These are phyloP conservation scores for Monosporascus ibericus DNA, from an alignment of 2,329 filamentous ascomycete genomes.

Conservation along the genomic window DNA sequence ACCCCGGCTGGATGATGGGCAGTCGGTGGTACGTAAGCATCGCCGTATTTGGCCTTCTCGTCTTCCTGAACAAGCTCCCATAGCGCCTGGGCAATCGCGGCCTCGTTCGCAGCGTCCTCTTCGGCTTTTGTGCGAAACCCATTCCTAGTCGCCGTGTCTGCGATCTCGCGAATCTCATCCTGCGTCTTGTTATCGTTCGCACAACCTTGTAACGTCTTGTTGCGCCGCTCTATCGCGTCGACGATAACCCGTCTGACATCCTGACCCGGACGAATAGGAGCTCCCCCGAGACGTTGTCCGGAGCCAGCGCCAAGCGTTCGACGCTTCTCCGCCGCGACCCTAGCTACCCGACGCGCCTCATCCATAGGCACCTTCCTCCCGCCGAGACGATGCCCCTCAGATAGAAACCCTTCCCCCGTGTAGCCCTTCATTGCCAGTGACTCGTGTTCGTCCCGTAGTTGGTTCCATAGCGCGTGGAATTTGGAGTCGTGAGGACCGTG, in stretches of 20 bases:
- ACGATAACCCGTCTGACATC: constrained; percentile 69
- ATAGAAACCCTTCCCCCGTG: constrained; percentile 83
- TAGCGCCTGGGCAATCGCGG: constrained; percentile 77
- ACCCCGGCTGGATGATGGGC: constrained; percentile 45
- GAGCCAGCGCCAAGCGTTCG: constrained; percentile 51
- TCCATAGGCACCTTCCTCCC: constrained; percentile 58
- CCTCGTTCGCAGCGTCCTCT: constrained; percentile 83
- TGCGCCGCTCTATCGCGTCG: constrained; percentile 63
- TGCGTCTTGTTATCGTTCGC: constrained; percentile 64
- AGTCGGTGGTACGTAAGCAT: constrained; percentile 43
- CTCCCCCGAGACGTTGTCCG: constrained; percentile 68
- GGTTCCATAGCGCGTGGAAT: constrained; percentile 84
- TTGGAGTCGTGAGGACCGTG: constrained; percentile 75
- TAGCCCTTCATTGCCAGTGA: constrained; percentile 74
- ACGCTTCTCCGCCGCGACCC: constrained; percentile 68
- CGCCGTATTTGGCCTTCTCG: constrained; percentile 49
- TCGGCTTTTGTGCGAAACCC: constrained; percentile 81
- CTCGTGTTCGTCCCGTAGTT: constrained; percentile 80
- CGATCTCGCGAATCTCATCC: constrained; percentile 58
- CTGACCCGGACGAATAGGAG: constrained; percentile 43
- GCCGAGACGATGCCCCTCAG: constrained; percentile 67
- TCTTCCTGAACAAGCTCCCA: constrained; percentile 86
- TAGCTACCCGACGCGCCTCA: constrained; percentile 69
- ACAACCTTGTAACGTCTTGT: constrained; percentile 65
- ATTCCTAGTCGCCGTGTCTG: constrained; percentile 57